phyloP scores from a whole-genome alignment of 1,284 basidiomycete genomes.

The Ceratobasidium papillatum region DNA sequence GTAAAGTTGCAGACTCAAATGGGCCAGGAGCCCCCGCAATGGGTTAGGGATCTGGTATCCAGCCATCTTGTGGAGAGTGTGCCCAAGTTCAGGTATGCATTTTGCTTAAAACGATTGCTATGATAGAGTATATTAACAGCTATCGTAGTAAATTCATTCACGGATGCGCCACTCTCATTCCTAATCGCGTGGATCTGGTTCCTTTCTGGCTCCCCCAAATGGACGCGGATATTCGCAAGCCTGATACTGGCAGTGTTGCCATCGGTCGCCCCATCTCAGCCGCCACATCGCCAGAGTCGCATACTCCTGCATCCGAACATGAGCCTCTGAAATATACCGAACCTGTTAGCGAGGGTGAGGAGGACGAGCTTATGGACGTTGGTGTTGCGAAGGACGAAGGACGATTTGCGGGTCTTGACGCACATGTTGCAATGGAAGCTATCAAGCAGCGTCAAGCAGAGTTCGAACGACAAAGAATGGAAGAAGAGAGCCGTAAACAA shows the following conservation, averaged over 20 bases:
- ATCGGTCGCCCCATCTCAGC: slow-evolving; percentile 74
- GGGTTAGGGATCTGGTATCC: slow-evolving; percentile 95
- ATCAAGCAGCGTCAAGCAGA: slow-evolving; percentile 83
- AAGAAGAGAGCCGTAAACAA: slow-evolving; percentile 45
- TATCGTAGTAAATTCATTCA: slow-evolving; percentile 91
- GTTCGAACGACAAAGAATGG: slow-evolving; percentile 54
- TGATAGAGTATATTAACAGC: not conserved
- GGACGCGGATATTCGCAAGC: slow-evolving; percentile 93
- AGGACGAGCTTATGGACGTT: slow-evolving; percentile 77
- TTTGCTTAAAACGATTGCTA: not conserved
- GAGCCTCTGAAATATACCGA: slow-evolving; percentile 70
- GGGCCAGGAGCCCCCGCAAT: slow-evolving; percentile 95
- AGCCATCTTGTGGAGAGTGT: slow-evolving; percentile 94
- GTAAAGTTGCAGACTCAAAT: slow-evolving; percentile 97
- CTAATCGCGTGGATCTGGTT: slow-evolving; percentile 95
- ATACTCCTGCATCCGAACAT: slow-evolving; percentile 58
- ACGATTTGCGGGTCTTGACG: slow-evolving; percentile 76
- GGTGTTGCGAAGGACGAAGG: slow-evolving; percentile 80
- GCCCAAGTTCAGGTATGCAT: slow-evolving; percentile 82
- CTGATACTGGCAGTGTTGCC: slow-evolving; percentile 73
- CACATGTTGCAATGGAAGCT: slow-evolving; percentile 76
- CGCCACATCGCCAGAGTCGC: slow-evolving; percentile 58
- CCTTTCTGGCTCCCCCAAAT: slow-evolving; percentile 99
- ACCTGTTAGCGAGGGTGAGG: slow-evolving; percentile 90
- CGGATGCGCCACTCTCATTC: slow-evolving; percentile 92